Evolutionary conservation across 2,329 filamentous ascomycete species (phyloP).

Genomic region (Conoideocrella luteorostrata): DNA sequence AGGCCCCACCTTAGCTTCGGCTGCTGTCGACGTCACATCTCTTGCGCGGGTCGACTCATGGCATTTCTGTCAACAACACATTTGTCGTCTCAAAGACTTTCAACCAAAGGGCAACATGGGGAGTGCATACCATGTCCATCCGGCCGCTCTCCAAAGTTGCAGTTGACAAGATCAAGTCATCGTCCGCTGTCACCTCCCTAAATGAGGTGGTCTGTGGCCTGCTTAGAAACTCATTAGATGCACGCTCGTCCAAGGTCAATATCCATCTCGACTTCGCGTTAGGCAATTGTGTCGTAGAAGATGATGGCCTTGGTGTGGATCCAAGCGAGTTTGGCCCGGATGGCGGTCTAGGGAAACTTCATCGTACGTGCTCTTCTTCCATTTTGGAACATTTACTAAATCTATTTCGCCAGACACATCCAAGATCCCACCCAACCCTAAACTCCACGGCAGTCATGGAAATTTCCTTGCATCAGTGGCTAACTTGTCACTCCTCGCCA

Average conservation of each 20-base stretch:
- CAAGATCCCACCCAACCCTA: conserved; percentile 46
- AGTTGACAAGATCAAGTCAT: conserved; percentile 76
- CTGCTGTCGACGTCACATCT: too few species aligned
- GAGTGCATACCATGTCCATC: conserved; percentile 50
- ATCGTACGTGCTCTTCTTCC: conserved; percentile 54
- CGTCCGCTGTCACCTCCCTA: conserved; percentile 69
- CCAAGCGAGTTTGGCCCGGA: conserved; percentile 62
- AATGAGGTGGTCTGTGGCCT: conserved; percentile 66
- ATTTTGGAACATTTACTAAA: too few species aligned
- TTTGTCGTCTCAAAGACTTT: too few species aligned
- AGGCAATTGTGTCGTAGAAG: conserved; percentile 74
- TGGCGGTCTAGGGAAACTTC: conserved; percentile 66
- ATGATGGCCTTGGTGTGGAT: conserved; percentile 74
- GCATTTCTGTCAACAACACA: too few species aligned
- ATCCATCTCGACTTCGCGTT: conserved; percentile 67
- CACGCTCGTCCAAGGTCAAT: conserved; percentile 60
- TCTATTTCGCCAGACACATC: conserved; percentile 90
- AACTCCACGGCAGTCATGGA: conserved; percentile 61
- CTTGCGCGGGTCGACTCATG: too few species aligned
- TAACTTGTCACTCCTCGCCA: conserved; percentile 66
- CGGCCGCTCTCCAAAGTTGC: conserved; percentile 63
- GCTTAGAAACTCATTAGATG: conserved; percentile 80
- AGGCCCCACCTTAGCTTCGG: too few species aligned
- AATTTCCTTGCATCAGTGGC: conserved; percentile 72
- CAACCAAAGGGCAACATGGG: conserved; percentile 7